A percentile compares a stretch with the other conserved stretches of the same genome.
These are phyloP conservation scores for Colletotrichum chlorophyti DNA, from an alignment of 2,329 filamentous ascomycete species.

Conservation along the genomic window DNA sequence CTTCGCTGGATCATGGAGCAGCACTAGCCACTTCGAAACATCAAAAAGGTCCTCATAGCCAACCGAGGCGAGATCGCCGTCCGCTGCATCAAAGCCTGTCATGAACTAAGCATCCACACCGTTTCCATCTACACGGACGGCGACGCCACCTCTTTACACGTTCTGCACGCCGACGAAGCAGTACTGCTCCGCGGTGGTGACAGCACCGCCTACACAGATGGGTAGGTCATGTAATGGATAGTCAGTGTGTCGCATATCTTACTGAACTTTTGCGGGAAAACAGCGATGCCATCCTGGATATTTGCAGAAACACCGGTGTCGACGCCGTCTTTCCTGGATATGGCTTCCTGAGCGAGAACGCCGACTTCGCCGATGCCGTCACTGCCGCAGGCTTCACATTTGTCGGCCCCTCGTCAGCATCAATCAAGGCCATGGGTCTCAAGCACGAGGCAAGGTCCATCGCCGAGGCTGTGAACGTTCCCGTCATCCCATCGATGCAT, in stretches of 20 bases:
- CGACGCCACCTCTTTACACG: slow-evolving; percentile 61
- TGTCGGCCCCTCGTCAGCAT: slow-evolving; percentile 60
- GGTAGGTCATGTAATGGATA: no score
- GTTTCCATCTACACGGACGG: slow-evolving; percentile 64
- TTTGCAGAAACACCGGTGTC: slow-evolving; percentile 46
- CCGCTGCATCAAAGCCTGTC: slow-evolving; percentile 53
- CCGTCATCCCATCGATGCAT: slow-evolving; percentile 40
- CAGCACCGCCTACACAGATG: neutral
- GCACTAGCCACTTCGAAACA: neutral
- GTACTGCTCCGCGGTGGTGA: slow-evolving; percentile 44
- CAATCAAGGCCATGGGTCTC: slow-evolving; percentile 63
- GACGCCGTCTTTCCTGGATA: slow-evolving; percentile 70
- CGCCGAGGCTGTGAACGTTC: slow-evolving; percentile 44
- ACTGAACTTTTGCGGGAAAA: no score
- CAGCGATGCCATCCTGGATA: slow-evolving; percentile 29
- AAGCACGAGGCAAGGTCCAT: slow-evolving; percentile 58
- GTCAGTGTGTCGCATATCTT: no score
- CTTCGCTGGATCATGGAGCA: neutral
- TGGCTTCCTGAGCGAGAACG: slow-evolving; percentile 69
- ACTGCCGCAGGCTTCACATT: slow-evolving; percentile 60
- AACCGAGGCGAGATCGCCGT: slow-evolving; percentile 67
- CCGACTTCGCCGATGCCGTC: slow-evolving; percentile 62
- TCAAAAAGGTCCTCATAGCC: slow-evolving; percentile 54
- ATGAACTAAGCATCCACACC: slow-evolving; percentile 54
- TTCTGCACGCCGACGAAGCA: slow-evolving; percentile 60